A percentile compares a stretch with the other conserved stretches of the same genome.
Evolutionary conservation across 2,329 filamentous ascomycete genomes (phyloP).

Genomic region (Talaromyces atroroseus): DNA sequence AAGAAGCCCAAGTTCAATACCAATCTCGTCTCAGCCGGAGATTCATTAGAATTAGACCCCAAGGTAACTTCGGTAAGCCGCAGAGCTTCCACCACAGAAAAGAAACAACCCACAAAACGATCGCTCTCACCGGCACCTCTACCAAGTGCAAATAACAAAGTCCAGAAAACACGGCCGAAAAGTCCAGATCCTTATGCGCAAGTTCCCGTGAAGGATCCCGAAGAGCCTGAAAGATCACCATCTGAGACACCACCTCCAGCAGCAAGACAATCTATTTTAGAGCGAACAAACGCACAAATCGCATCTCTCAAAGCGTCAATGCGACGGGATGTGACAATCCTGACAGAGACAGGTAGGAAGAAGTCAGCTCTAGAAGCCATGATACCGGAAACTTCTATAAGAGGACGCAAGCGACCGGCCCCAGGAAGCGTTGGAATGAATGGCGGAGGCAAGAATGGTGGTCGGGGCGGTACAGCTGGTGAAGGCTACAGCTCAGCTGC

Average conservation of each 20-base stretch:
- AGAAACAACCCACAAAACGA: slow-evolving; percentile 22
- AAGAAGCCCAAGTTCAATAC: slow-evolving; percentile 47
- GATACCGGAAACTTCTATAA: slow-evolving; percentile 44
- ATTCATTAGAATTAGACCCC: slow-evolving; percentile 16
- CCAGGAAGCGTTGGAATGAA: slow-evolving; percentile 26
- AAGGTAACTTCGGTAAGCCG: neutral
- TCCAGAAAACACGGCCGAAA: slow-evolving; percentile 29
- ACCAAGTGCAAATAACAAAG: slow-evolving; percentile 19
- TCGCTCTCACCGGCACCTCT: slow-evolving; percentile 30
- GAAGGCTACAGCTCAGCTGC: slow-evolving; percentile 46
- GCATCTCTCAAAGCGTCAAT: slow-evolving; percentile 43
- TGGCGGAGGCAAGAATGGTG: slow-evolving; percentile 26
- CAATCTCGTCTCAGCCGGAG: slow-evolving; percentile 35
- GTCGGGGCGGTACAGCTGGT: slow-evolving; percentile 50
- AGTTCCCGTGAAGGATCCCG: slow-evolving; percentile 41
- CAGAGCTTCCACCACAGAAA: neutral
- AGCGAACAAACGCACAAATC: slow-evolving; percentile 42
- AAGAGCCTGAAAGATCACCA: slow-evolving; percentile 35
- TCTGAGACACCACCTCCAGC: slow-evolving; percentile 22
- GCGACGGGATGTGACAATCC: slow-evolving; percentile 36
- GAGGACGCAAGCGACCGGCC: slow-evolving; percentile 41
- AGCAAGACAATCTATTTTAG: slow-evolving; percentile 32
- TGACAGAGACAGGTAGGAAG: slow-evolving; percentile 30
- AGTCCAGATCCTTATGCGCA: slow-evolving; percentile 40
- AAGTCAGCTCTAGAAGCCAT: slow-evolving; percentile 45